phyloP scores from a whole-genome alignment of 805 yeast species.

The Isabelozyma pseudorhagii region DNA sequence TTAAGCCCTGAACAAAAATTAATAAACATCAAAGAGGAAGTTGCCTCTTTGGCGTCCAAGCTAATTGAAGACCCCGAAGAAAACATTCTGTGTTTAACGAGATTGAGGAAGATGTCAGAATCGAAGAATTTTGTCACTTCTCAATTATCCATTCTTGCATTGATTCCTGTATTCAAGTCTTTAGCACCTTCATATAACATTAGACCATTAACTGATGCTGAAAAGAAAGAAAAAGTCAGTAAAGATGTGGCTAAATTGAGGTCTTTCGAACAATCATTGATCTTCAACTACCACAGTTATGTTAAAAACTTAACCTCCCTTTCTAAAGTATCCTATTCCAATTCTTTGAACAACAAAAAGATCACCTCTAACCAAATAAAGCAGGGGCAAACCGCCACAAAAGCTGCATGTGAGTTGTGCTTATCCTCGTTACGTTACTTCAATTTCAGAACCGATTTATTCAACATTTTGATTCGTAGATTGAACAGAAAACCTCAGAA shows the following conservation, averaged over 20 bases:
- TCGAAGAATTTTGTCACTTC: constrained; percentile 64
- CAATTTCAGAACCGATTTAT: constrained; percentile 75
- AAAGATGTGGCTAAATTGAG: constrained; percentile 79
- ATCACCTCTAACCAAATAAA: constrained; percentile 32
- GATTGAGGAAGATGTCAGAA: constrained; percentile 66
- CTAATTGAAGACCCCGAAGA: constrained; percentile 90
- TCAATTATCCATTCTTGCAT: constrained; percentile 71
- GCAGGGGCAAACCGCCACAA: constrained; percentile 59
- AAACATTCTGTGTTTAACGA: constrained; percentile 58
- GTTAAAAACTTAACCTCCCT: constrained; percentile 52
- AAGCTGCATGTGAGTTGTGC: constrained; percentile 74
- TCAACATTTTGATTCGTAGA: constrained; percentile 65
- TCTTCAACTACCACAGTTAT: constrained; percentile 65
- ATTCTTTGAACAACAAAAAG: constrained; percentile 32
- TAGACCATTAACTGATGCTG: constrained; percentile 76
- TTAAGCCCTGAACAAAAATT: constrained; percentile 53
- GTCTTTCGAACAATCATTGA: constrained; percentile 75
- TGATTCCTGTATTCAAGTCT: constrained; percentile 80
- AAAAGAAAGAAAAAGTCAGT: constrained; percentile 76
- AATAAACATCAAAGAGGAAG: constrained; percentile 68
- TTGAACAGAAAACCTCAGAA: constrained; percentile 59
- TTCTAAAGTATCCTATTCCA: constrained; percentile 34
- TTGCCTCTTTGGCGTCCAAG: constrained; percentile 76
- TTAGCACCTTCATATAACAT: constrained; percentile 87
- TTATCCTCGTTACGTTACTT: constrained; percentile 67